Evolutionary conservation across 2,329 filamentous ascomycete genomes (phyloP).

Genomic region (Colletotrichum sp.): DNA sequence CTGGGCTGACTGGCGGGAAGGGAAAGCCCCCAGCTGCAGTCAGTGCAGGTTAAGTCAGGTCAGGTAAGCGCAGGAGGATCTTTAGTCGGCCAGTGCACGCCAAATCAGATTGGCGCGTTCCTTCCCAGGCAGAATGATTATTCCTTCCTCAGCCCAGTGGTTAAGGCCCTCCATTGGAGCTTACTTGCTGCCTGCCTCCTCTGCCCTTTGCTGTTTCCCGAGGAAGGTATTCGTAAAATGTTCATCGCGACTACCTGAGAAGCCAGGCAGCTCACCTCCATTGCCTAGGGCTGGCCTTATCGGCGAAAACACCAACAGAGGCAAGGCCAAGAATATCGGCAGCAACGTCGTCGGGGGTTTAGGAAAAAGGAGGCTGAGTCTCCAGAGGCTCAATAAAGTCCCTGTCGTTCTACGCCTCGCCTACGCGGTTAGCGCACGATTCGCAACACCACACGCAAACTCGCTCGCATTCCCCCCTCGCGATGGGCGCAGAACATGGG

Average conservation of each 20-base stretch:
- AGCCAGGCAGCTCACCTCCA: background rate
- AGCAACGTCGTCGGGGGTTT: background rate
- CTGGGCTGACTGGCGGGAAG: background rate
- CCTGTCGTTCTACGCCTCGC: background rate
- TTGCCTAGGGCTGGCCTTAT: background rate
- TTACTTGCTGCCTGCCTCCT: background rate
- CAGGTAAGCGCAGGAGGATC: background rate
- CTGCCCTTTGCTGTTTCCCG: background rate
- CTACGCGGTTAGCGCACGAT: background rate
- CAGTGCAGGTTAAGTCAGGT: background rate
- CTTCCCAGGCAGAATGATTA: background rate
- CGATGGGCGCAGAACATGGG: background rate
- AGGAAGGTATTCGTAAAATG: background rate
- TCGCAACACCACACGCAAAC: background rate
- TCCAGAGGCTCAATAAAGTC: background rate
- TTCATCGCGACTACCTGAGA: background rate
- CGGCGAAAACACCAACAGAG: background rate
- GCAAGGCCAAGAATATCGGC: background rate
- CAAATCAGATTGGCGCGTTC: background rate
- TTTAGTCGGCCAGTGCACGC: background rate
- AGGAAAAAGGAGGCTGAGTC: background rate
- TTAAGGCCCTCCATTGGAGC: background rate
- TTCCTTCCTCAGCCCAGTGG: background rate
- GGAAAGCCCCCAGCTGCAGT: background rate
- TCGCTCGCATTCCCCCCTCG: background rate